These are phyloP conservation scores for Clonostachys sp. DNA, from an alignment of 2,329 filamentous ascomycete species.

Conservation along the genomic window DNA sequence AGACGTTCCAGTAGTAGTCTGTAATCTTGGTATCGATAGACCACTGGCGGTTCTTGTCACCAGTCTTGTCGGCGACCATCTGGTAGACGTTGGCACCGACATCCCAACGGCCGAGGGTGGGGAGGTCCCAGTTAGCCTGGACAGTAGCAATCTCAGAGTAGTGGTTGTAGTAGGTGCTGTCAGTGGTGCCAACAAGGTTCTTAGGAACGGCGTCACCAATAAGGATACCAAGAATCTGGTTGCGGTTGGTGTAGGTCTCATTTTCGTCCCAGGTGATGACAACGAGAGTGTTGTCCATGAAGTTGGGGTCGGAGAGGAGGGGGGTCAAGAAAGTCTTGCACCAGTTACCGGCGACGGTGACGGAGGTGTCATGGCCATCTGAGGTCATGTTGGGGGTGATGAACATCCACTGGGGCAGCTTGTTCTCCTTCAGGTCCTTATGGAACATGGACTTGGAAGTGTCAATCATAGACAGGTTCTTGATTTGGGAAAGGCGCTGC, in stretches of 20 bases:
- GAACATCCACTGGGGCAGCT: constrained; percentile 68
- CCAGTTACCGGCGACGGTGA: constrained; percentile 67
- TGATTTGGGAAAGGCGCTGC: constrained; percentile 62
- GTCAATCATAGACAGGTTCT: constrained; percentile 54
- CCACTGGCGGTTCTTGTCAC: constrained; percentile 42
- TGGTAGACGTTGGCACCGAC: constrained; percentile 68
- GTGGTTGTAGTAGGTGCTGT: constrained; percentile 68
- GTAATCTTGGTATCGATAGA: constrained; percentile 23
- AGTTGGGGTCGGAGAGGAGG: constrained; percentile 63
- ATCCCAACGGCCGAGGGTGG: constrained; percentile 67
- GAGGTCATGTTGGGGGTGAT: constrained; percentile 72
- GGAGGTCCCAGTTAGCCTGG: constrained; percentile 64
- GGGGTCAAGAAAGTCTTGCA: constrained; percentile 64
- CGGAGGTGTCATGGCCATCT: constrained; percentile 70
- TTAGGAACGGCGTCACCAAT: constrained; percentile 69
- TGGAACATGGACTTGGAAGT: constrained; percentile 53
- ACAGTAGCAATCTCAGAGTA: constrained; percentile 66
- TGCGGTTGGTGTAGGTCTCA: constrained; percentile 61
- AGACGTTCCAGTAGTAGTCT: constrained; percentile 44
- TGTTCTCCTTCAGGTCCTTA: constrained; percentile 56
- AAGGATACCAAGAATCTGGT: constrained; percentile 66
- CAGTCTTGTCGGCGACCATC: constrained; percentile 55
- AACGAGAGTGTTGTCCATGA: constrained; percentile 72
- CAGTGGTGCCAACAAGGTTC: constrained; percentile 61
- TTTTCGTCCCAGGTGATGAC: constrained; percentile 79